phyloP scores from a whole-genome alignment of 2,329 filamentous ascomycete species.

The Sporothrix pseudoabietina region DNA sequence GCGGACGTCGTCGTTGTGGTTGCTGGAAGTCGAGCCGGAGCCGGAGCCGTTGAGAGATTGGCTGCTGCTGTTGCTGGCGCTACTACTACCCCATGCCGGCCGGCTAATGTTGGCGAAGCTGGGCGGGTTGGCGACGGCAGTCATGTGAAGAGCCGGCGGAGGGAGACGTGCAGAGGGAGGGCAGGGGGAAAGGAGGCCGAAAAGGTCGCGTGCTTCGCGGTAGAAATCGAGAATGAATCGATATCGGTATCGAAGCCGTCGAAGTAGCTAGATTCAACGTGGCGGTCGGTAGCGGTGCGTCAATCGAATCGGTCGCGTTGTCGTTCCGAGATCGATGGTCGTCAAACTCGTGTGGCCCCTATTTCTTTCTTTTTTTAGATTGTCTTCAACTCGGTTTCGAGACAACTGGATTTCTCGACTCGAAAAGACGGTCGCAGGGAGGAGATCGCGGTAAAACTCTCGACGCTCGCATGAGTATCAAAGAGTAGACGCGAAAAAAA shows the following conservation, averaged over 20 bases:
- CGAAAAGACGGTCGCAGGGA: slow-evolving; percentile 16
- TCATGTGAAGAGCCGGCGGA: slow-evolving; percentile 53
- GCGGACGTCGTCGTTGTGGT: slow-evolving; percentile 70
- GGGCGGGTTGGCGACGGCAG: slow-evolving; percentile 67
- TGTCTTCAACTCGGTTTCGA: slow-evolving; percentile 14
- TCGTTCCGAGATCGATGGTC: slow-evolving; percentile 1
- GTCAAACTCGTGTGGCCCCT: slow-evolving; percentile 19
- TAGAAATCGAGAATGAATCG: not conserved
- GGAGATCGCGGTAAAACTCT: not conserved
- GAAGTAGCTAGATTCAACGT: not conserved
- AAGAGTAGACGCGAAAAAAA: not conserved
- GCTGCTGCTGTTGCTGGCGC: slow-evolving; percentile 47
- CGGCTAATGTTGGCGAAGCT: slow-evolving; percentile 65
- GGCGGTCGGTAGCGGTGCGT: not conserved
- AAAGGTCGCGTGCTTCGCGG: slow-evolving; percentile 13
- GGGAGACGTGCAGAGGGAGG: slow-evolving; percentile 27
- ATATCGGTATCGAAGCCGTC: not conserved
- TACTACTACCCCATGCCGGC: slow-evolving; percentile 65
- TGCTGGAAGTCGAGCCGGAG: slow-evolving; percentile 40
- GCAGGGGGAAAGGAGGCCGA: slow-evolving; percentile 14
- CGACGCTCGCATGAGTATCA: slow-evolving; percentile 25
- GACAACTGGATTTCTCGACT: slow-evolving; percentile 16
- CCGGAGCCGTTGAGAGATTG: slow-evolving; percentile 60
- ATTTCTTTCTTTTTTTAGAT: not conserved
- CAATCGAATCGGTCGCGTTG: not conserved